These are phyloP conservation scores for Kentomonas sorsogonicus DNA, from an alignment of 208 protist species.

Conservation along the genomic window DNA sequence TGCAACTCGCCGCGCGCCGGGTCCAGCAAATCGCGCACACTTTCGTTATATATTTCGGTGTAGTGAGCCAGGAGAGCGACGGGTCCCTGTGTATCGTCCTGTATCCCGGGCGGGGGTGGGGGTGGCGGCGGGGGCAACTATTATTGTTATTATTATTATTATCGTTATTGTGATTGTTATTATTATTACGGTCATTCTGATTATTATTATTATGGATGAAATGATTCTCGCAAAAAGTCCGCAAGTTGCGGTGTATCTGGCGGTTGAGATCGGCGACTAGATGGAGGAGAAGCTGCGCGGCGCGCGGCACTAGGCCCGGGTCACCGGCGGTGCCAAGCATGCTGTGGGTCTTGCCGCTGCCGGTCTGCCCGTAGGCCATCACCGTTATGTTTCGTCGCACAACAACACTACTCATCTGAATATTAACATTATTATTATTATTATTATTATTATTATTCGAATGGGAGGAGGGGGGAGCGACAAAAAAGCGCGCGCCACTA, in stretches of 20 bases:
- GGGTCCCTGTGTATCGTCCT: background rate
- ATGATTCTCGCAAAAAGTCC: too few relatives aligned
- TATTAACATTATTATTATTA: too few relatives aligned
- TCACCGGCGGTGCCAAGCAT: slow-evolving; percentile 69
- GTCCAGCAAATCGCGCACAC: slow-evolving; percentile 70
- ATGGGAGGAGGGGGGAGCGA: too few relatives aligned
- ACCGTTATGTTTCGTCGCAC: slow-evolving; percentile 76
- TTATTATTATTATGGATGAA: too few relatives aligned
- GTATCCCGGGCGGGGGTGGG: background rate
- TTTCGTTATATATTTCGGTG: slow-evolving; percentile 87
- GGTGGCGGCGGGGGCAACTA: background rate
- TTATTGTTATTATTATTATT: slow-evolving; percentile 2
- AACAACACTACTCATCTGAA: too few relatives aligned
- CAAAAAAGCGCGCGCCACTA: too few relatives aligned
- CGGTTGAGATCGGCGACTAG: too few relatives aligned
- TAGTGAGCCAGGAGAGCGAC: slow-evolving; percentile 72
- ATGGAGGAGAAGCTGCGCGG: slow-evolving; percentile 65
- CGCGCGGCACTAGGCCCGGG: slow-evolving; percentile 33
- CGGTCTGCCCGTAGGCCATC: slow-evolving; percentile 89
- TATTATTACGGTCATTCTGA: too few relatives aligned
- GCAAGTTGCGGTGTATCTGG: too few relatives aligned
- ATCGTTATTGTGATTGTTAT: too few relatives aligned
- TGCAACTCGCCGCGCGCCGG: slow-evolving; percentile 27
- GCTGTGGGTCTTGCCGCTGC: slow-evolving; percentile 90
- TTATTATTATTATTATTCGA: too few relatives aligned